Evolutionary conservation across 768 basidiomycete species (phyloP).

Genomic region (Leucosporidium yakuticum): DNA sequence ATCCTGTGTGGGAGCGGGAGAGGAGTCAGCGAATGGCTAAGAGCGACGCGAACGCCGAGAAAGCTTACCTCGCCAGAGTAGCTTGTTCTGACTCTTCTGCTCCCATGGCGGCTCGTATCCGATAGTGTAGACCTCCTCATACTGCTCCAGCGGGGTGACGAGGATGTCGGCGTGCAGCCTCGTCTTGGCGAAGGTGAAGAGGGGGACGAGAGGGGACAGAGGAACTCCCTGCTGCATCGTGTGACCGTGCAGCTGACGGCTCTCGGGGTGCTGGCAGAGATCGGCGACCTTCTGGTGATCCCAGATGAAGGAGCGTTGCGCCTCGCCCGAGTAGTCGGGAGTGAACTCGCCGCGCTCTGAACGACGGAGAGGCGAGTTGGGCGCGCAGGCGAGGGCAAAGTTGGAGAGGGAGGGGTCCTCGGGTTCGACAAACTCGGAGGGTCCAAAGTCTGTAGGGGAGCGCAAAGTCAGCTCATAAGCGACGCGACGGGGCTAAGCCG

Average conservation of each 20-base stretch:
- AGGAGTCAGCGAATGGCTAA: background rate
- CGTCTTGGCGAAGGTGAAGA: conserved; percentile 85
- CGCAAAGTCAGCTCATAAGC: background rate
- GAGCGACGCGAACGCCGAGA: background rate
- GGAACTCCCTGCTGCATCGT: conserved; percentile 35
- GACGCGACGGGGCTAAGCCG: background rate
- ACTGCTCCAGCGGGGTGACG: conserved; percentile 94
- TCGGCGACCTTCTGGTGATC: conserved; percentile 34
- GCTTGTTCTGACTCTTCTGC: conserved; percentile 43
- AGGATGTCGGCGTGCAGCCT: conserved; percentile 80
- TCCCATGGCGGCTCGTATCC: conserved; percentile 43
- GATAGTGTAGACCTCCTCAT: conserved; percentile 43
- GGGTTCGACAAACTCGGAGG: conserved; percentile 36
- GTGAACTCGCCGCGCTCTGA: conserved; percentile 34
- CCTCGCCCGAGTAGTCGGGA: conserved; percentile 28
- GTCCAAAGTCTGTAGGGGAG: conserved; percentile 33
- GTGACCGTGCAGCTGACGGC: conserved; percentile 37
- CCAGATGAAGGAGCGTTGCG: conserved; percentile 36
- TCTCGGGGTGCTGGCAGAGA: conserved; percentile 39
- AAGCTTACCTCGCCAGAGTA: conserved; percentile 46
- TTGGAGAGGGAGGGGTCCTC: conserved; percentile 35
- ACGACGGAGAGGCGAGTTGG: conserved; percentile 37
- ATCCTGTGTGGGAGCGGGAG: conserved; percentile 14
- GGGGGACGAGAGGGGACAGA: conserved; percentile 40
- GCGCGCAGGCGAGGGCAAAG: conserved; percentile 38